Conservation (phyloP, 176 grass and related monocot genomes). For the Triticum timopheevii region DNA sequence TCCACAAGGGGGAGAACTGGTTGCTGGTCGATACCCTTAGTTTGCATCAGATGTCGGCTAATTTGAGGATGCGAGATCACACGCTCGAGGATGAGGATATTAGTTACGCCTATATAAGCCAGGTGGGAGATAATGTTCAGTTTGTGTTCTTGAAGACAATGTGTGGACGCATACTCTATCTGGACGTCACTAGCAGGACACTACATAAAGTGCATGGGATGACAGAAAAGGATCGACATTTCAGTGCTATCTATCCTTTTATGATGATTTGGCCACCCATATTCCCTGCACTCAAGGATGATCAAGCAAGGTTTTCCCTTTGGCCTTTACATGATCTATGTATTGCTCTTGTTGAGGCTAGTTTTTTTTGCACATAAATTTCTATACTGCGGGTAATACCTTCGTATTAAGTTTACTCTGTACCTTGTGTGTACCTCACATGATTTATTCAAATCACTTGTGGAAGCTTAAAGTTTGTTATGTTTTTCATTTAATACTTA, state of each 20-base stretch:
- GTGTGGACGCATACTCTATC: background rate
- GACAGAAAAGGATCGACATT: background rate
- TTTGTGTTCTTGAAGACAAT: background rate
- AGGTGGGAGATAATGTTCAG: background rate
- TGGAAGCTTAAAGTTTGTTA: background rate
- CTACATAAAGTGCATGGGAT: background rate
- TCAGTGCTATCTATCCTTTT: background rate
- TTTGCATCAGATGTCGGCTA: background rate
- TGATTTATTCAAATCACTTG: background rate
- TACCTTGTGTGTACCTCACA: background rate
- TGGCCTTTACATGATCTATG: background rate
- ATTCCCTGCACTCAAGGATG: background rate
- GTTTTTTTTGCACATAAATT: background rate
- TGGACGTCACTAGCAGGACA: background rate
- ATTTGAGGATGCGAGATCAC: background rate
- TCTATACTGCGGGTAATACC: background rate
- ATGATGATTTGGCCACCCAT: background rate
- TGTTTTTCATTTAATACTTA: background rate
- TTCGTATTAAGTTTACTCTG: background rate
- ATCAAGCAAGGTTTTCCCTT: background rate
- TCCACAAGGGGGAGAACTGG: background rate
- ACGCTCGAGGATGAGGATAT: background rate
- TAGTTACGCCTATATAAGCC: background rate
- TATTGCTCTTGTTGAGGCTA: background rate
- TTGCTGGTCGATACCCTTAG: background rate